phyloP scores from a whole-genome alignment of 306 rosid genomes.

The Boehmeria nivea region DNA sequence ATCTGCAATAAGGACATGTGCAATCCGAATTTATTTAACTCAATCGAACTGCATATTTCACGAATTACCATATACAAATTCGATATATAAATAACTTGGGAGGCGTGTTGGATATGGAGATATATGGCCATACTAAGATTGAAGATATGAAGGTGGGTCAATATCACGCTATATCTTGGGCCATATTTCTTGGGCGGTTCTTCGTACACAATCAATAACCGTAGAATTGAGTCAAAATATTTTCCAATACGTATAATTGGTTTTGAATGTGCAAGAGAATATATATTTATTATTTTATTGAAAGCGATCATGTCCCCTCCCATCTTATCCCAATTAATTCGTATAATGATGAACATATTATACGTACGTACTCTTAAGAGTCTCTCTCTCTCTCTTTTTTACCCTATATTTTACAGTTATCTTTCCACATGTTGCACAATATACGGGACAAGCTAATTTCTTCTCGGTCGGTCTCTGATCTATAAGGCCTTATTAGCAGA shows the following conservation, averaged over 20 bases:
- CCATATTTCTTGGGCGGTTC: background rate
- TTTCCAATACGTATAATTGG: too few relatives aligned
- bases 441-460: too few relatives aligned
- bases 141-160: background rate
- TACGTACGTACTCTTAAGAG: background rate
- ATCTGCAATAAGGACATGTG: too few relatives aligned
- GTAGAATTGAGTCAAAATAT: background rate
- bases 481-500: too few relatives aligned
- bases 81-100: background rate
- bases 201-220: background rate
- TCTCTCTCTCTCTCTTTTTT: background rate
- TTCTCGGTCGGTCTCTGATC: too few relatives aligned
- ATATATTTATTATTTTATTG: background rate
- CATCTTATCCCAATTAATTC: background rate
- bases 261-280: background rate
- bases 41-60: too few relatives aligned
- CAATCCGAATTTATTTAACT: too few relatives aligned
- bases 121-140: background rate
- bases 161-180: background rate
- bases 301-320: background rate
- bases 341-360: background rate
- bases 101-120: constrained; percentile 7
- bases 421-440: too few relatives aligned
- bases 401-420: too few relatives aligned
- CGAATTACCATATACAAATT: too few relatives aligned